Percentiles rank a stretch among this genome's conserved stretches.
Conservation (phyloP, 169 alveolate species). For the Plasmodium ovale region DNA sequence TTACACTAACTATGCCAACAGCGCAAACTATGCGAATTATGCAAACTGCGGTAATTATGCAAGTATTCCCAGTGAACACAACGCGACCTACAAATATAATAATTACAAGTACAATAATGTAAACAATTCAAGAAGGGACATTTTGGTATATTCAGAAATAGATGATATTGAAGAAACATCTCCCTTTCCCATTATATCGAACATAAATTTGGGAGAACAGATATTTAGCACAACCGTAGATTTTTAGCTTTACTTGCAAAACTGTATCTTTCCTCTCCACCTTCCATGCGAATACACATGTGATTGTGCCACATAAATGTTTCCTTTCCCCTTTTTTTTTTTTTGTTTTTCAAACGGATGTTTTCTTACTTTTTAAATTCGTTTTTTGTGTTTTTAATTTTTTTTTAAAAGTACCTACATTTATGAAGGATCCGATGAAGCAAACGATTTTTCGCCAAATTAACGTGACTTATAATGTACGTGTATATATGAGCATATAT, state of each 20-base stretch:
- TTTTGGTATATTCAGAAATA: conserved; percentile 50
- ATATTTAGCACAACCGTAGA: conserved; percentile 72
- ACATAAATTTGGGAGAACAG: conserved; percentile 66
- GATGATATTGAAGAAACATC: conserved; percentile 74
- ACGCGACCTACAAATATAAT: conserved; percentile 16
- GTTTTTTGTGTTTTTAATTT: not conserved
- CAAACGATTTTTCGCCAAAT: too few species aligned
- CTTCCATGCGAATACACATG: not conserved
- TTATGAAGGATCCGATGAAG: too few species aligned
- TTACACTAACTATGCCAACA: not conserved
- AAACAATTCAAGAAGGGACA: not conserved
- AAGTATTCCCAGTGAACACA: not conserved
- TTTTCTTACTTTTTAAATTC: not conserved
- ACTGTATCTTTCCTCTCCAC: too few species aligned
- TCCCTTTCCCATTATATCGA: conserved; percentile 48
- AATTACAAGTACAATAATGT: conserved; percentile 25
- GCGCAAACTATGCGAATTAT: not conserved
- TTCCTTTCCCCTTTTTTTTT: not conserved
- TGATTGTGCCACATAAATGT: not conserved
- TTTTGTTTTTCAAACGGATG: not conserved
- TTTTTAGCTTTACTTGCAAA: too few species aligned
- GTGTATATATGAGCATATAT: too few species aligned
- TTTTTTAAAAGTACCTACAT: not conserved
- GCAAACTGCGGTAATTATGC: too few species aligned
- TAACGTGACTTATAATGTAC: too few species aligned